Evolutionary conservation across 352 stramenopile genomes (phyloP).

Genomic region (Globisporangium paddicum): DNA sequence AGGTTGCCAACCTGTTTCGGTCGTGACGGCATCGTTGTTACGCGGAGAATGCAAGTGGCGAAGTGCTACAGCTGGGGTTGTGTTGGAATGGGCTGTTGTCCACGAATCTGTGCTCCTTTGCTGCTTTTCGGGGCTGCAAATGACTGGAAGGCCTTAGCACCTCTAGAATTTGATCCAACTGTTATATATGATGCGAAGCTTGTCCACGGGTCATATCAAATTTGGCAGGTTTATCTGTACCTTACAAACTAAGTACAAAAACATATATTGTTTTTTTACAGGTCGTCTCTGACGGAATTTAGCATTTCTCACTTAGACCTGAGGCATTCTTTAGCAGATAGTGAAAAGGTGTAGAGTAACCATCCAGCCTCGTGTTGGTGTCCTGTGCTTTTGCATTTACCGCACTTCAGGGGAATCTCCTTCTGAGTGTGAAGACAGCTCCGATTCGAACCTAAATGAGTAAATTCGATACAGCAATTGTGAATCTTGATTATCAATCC

Average conservation of each 20-base stretch:
- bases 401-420: no score
- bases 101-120: neutral
- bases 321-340: neutral
- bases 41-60: neutral
- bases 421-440: no score
- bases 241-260: neutral
- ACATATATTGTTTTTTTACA: neutral
- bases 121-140: neutral
- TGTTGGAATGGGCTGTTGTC: neutral
- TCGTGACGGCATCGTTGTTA: neutral
- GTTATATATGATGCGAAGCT: conserved; percentile 2
- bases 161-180: neutral
- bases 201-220: no score
- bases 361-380: no score
- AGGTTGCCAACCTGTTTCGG: neutral
- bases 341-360: neutral
- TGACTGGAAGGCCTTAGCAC: neutral
- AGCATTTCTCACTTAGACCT: neutral
- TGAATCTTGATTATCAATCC: neutral
- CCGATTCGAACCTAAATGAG: no score
- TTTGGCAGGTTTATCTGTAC: no score
- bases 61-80: neutral
- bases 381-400: no score
- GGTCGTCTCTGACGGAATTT: neutral
- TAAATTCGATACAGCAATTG: no score